Percentiles rank a stretch among this genome's conserved stretches.
These are phyloP conservation scores for Datisca glomerata DNA, from an alignment of 306 rosid species.

Conservation along the genomic window DNA sequence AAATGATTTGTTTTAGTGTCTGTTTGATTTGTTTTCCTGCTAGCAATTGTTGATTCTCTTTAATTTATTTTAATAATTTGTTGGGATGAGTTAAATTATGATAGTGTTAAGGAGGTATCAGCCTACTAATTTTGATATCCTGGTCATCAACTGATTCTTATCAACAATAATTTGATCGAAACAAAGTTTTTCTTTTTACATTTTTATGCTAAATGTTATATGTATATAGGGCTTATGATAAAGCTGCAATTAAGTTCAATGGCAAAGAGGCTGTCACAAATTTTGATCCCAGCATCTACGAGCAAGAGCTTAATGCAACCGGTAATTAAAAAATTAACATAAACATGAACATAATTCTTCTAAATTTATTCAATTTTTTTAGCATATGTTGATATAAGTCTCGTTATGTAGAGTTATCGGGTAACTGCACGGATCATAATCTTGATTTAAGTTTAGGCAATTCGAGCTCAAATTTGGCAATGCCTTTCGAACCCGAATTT, in stretches of 20 bases:
- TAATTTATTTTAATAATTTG: too few species aligned
- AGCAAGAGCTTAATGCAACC: conserved; percentile 54
- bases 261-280: conserved; percentile 98
- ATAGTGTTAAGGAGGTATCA: neutral
- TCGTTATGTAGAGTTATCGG: neutral
- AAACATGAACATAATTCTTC: neutral
- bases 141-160: neutral
- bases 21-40: too few species aligned
- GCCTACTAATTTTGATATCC: neutral
- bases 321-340: conserved; percentile 21
- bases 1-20: too few species aligned
- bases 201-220: too few species aligned
- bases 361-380: neutral
- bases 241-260: conserved; percentile 95
- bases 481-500: neutral
- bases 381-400: neutral
- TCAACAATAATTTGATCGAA: too few species aligned
- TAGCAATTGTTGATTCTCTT: too few species aligned
- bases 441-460: conserved; percentile 61
- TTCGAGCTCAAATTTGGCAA: conserved; percentile 26
- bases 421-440: conserved; percentile 32
- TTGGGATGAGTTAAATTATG: too few species aligned
- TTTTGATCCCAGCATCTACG: conserved; percentile 88
- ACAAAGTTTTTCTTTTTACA: too few species aligned
- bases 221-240: conserved; percentile 87